These are phyloP conservation scores for Cenchrus purpureus DNA, from an alignment of 176 grass and related monocot species.

Conservation along the genomic window DNA sequence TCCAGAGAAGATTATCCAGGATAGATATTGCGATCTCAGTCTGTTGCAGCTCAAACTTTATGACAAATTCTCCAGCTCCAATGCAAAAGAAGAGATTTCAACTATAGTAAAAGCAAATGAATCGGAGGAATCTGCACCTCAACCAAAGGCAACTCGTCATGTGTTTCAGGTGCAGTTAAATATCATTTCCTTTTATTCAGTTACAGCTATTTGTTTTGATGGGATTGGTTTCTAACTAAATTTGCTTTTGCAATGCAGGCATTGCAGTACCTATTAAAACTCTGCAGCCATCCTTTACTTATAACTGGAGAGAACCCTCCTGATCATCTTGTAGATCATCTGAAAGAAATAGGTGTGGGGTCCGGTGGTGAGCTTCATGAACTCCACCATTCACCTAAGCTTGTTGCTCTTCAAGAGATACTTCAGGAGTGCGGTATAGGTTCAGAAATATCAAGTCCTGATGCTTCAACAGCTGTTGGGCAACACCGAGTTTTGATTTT, in stretches of 20 bases:
- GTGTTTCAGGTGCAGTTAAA: slow-evolving; percentile 83
- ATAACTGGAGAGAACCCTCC: slow-evolving; percentile 72
- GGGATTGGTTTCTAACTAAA: slow-evolving; percentile 2
- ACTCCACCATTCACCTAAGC: slow-evolving; percentile 88
- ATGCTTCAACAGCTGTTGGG: slow-evolving; percentile 58
- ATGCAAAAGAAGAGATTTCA: slow-evolving; percentile 87
- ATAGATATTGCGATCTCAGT: slow-evolving; percentile 92
- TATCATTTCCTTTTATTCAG: slow-evolving; percentile 7
- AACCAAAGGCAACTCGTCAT: slow-evolving; percentile 87
- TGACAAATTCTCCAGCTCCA: slow-evolving; percentile 90
- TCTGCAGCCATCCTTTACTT: slow-evolving; percentile 95
- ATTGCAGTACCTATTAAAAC: slow-evolving; percentile 88
- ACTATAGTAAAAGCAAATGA: slow-evolving; percentile 76
- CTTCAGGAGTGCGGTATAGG: slow-evolving; percentile 97
- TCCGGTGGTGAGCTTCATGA: slow-evolving; percentile 82
- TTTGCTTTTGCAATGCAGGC: slow-evolving; percentile 64
- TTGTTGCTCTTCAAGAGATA: slow-evolving; percentile 99
- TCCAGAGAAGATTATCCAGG: slow-evolving; percentile 99
- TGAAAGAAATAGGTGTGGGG: slow-evolving; percentile 68
- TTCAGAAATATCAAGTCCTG: slow-evolving; percentile 81
- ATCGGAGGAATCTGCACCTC: slow-evolving; percentile 51
- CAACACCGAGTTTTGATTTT: slow-evolving; percentile 98
- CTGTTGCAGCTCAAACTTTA: slow-evolving; percentile 91
- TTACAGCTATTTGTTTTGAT: background rate
- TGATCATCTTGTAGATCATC: slow-evolving; percentile 56